A percentile compares a stretch with the other conserved stretches of the same genome.
phyloP scores from a whole-genome alignment of 768 basidiomycete species.

The Fomitopsis pulvina region DNA sequence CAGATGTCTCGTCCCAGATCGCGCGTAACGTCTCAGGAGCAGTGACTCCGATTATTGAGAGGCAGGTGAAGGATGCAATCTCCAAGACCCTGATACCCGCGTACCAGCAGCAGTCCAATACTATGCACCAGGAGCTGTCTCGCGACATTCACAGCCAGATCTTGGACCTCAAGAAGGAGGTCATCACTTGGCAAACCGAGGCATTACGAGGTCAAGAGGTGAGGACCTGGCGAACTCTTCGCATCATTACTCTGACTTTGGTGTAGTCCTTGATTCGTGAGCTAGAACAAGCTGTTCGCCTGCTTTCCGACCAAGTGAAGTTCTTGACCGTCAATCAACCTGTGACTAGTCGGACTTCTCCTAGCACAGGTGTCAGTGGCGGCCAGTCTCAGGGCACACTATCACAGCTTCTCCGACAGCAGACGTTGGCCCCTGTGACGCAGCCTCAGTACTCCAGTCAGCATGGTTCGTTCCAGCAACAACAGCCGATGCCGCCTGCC shows the following conservation, averaged over 20 bases:
- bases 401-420: constrained; percentile 24
- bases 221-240: constrained; percentile 17
- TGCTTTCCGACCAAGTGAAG: constrained; percentile 78
- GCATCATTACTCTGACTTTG: neutral
- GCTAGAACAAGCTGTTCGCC: constrained; percentile 69
- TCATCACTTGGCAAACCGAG: constrained; percentile 77
- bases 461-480: constrained; percentile 23
- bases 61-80: constrained; percentile 76
- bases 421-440: constrained; percentile 32
- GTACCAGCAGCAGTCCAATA: constrained; percentile 65
- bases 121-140: constrained; percentile 75
- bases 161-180: constrained; percentile 69
- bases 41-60: constrained; percentile 70
- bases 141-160: constrained; percentile 74
- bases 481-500: constrained; percentile 20
- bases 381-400: constrained; percentile 17
- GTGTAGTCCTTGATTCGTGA: constrained; percentile 68
- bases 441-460: constrained; percentile 21
- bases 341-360: constrained; percentile 16
- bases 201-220: constrained; percentile 77
- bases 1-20: constrained; percentile 73
- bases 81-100: constrained; percentile 68
- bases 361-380: constrained; percentile 14
- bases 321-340: constrained; percentile 51
- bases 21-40: constrained; percentile 66